Conservation (phyloP, 2,329 filamentous ascomycete species). For the Fusarium clavum region DNA sequence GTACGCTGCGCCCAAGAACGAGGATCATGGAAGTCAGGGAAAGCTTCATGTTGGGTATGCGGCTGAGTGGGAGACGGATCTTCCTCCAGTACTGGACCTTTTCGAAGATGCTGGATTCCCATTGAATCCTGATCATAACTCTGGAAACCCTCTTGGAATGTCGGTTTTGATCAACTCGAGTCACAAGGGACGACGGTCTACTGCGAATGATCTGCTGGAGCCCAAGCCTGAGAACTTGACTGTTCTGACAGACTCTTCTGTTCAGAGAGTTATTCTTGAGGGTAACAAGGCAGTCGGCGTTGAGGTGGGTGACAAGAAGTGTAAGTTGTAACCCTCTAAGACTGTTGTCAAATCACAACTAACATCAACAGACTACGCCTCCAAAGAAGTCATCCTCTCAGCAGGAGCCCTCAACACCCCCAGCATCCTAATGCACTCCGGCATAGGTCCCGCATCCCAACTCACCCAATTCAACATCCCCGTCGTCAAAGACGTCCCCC, state of each 20-base stretch:
- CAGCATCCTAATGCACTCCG: slow-evolving; percentile 55
- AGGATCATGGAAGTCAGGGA: slow-evolving; percentile 63
- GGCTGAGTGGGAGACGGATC: slow-evolving; percentile 60
- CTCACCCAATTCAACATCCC: slow-evolving; percentile 28
- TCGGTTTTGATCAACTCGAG: slow-evolving; percentile 62
- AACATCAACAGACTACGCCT: slow-evolving; percentile 45
- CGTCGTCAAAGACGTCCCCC: slow-evolving; percentile 48
- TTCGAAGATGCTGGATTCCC: slow-evolving; percentile 62
- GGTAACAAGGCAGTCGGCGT: slow-evolving; percentile 36
- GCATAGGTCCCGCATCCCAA: slow-evolving; percentile 32
- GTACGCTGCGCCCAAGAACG: slow-evolving; percentile 59
- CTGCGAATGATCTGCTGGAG: slow-evolving; percentile 62
- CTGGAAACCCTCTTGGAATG: slow-evolving; percentile 69
- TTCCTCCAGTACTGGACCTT: slow-evolving; percentile 58
- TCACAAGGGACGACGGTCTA: slow-evolving; percentile 61
- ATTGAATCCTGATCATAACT: slow-evolving; percentile 67
- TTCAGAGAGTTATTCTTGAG: slow-evolving; percentile 35
- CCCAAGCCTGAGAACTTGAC: slow-evolving; percentile 58
- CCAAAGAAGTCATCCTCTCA: slow-evolving; percentile 58
- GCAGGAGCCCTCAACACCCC: slow-evolving; percentile 57
- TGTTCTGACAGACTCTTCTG: slow-evolving; percentile 30
- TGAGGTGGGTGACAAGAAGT: slow-evolving; percentile 31
- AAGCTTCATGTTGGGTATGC: slow-evolving; percentile 62
- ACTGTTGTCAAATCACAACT: background rate
- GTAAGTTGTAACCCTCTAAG: background rate